phyloP scores from a whole-genome alignment of 2,329 filamentous ascomycete genomes.

The Xylaria sp. region DNA sequence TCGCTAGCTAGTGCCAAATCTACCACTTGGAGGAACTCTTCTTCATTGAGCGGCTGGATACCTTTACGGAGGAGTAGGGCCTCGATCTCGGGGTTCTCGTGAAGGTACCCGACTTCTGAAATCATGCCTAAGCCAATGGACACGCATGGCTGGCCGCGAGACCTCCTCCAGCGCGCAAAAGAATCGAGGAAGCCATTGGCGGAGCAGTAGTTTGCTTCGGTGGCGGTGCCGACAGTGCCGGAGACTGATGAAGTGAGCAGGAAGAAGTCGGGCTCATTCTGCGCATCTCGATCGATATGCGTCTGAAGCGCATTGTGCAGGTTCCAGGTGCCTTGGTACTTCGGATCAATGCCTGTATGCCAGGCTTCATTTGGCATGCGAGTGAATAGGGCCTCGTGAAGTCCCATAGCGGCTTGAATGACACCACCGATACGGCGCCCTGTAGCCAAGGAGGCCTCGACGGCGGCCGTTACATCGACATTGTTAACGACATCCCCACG shows the following conservation, averaged over 20 bases:
- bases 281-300: too few relatives aligned
- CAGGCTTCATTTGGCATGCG: conserved; percentile 30
- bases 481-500: conserved; percentile 29
- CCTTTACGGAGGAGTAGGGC: conserved; percentile 35
- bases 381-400: conserved; percentile 41
- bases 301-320: conserved; percentile 23
- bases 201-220: conserved; percentile 51
- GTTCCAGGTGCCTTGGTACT: conserved; percentile 36
- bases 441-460: neutral
- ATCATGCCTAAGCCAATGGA: conserved; percentile 49
- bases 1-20: conserved; percentile 43
- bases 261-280: conserved; percentile 49
- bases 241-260: conserved; percentile 43
- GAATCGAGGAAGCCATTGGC: conserved; percentile 52
- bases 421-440: conserved; percentile 44
- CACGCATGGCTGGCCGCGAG: conserved; percentile 39
- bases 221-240: conserved; percentile 45
- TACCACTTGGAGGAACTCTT: conserved; percentile 42
- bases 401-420: conserved; percentile 50
- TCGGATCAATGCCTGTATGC: conserved; percentile 39
- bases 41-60: conserved; percentile 37
- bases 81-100: conserved; percentile 45
- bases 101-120: conserved; percentile 49
- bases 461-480: conserved; percentile 16
- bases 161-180: conserved; percentile 42